Base-by-base conservation (phyloP, 192 early-diverging fungal species). In the Backusella circina region DNA sequence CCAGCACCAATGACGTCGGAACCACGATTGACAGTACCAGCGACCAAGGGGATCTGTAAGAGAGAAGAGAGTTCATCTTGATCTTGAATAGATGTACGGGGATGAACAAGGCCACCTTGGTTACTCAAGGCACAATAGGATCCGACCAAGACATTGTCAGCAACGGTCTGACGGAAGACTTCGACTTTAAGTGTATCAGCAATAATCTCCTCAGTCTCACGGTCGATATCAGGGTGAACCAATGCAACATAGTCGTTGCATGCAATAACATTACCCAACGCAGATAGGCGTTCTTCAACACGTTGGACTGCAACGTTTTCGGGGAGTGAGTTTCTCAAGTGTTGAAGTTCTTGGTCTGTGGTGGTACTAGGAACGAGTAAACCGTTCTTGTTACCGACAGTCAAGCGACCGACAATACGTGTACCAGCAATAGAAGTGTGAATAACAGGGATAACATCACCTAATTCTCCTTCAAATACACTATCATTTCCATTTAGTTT, bases 191-290 rank as follows among this genome's bases (percentile, higher is more conserved):
- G 88, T n/a, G 94, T 94, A 83, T 99, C 98, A 54, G 95, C 95
- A 86, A 99, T 98, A 72, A 99, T 98, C 80, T 99, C 98, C 80
- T 99, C 97, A 9, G 98, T 99, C 80, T 99, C 98, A 68, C 95
- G 86, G 83, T 99, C 98, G 64, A 99, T 91, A 82, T 99, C 98
- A 28, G 98, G 98, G 78, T 99, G 98, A 21, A 99, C 95, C 30
- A 99, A 89, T 3, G 98, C 98, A 39, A 98, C 97, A 77, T 99
- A 98, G 81, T 99, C 98, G 80, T 99, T 99, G 86, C 98, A 99
- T 21, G 95, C 96, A 88, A 99, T 97, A 28, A 99, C 98, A 85
- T 99, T 99, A 65, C 98, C 98, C 26, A 99, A 87, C 23, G 98
- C 98, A 37, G 96, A 97, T 33, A 99, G 85, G 38, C 98, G 91